A percentile compares a stretch with the other conserved stretches of the same genome.
Conservation (phyloP, 148 eudicot species). For the Chenopodium album region DNA sequence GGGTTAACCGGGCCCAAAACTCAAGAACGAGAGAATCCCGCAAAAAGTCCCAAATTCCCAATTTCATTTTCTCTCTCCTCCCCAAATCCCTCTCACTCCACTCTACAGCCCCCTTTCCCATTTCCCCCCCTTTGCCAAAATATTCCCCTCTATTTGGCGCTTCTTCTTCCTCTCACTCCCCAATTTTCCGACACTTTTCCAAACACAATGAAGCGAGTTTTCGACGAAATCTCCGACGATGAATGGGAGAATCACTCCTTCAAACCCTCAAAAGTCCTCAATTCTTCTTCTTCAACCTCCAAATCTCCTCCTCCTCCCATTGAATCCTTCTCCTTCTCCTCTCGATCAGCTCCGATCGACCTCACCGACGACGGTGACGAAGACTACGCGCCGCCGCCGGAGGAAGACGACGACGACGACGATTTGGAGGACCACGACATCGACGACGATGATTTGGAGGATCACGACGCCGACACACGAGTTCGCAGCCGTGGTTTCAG, state of each 20-base stretch:
- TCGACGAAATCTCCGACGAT: constrained; percentile 69
- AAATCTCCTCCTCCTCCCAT: constrained; percentile 48
- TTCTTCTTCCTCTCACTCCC: neutral
- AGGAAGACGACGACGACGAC: constrained; percentile 11
- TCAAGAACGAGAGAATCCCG: neutral
- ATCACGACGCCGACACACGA: constrained; percentile 41
- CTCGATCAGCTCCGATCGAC: constrained; percentile 27
- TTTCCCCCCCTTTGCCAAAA: neutral
- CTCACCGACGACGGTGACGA: constrained; percentile 38
- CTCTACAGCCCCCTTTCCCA: neutral
- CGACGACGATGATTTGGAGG: constrained; percentile 47
- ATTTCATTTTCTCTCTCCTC: neutral
- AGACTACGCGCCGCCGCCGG: constrained; percentile 17
- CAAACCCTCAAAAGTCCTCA: constrained; percentile 52
- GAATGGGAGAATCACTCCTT: constrained; percentile 64
- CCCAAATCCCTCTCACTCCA: neutral
- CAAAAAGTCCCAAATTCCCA: too few relatives aligned
- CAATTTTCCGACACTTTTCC: neutral
- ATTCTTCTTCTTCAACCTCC: constrained; percentile 9
- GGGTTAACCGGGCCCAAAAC: constrained; percentile 12
- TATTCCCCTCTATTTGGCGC: neutral
- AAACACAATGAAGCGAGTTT: constrained; percentile 52
- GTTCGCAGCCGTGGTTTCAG: neutral
- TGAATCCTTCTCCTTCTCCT: constrained; percentile 62
- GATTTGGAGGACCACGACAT: constrained; percentile 15